Evolutionary conservation across 345 rosid species (phyloP).

Genomic region (Limnanthes douglasii): DNA sequence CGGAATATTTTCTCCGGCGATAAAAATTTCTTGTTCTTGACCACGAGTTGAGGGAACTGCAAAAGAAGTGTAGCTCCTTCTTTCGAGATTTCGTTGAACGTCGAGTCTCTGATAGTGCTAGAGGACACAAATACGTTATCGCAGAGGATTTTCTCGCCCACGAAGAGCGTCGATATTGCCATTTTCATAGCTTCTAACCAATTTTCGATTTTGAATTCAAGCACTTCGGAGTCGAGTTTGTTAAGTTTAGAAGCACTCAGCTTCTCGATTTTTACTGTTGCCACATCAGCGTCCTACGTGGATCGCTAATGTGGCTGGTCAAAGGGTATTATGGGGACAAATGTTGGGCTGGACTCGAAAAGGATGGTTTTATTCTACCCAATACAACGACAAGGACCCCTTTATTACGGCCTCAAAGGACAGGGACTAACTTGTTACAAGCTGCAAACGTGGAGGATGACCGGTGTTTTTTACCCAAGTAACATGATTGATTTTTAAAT

Average conservation of each 20-base stretch:
- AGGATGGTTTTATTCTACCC: no score
- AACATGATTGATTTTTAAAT: no score
- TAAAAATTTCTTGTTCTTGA: conserved; percentile 28
- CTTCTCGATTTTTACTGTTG: no score
- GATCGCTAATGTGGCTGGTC: no score
- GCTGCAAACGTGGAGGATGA: no score
- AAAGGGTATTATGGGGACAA: no score
- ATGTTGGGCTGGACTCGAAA: no score
- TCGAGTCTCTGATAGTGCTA: conserved; percentile 20
- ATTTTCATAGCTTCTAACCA: conserved; percentile 43
- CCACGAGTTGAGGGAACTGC: conserved; percentile 38
- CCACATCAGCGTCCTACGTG: no score
- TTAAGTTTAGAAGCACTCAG: conserved; percentile 25
- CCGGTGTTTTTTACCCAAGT: no score
- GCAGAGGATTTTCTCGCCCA: conserved; percentile 49
- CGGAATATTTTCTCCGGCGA: conserved; percentile 64
- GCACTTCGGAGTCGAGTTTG: conserved; percentile 58
- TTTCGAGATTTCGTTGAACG: conserved; percentile 28
- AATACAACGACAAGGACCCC: no score
- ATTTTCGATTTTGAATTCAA: conserved; percentile 37
- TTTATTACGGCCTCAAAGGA: no score
- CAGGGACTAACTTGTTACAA: no score
- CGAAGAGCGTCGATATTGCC: conserved; percentile 32
- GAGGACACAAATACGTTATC: conserved; percentile 49
- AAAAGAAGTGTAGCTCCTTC: conserved; percentile 39